A percentile compares a stretch with the other conserved stretches of the same genome.
Conservation (phyloP, 2,329 filamentous ascomycete species). For the Claviceps pazoutovae region DNA sequence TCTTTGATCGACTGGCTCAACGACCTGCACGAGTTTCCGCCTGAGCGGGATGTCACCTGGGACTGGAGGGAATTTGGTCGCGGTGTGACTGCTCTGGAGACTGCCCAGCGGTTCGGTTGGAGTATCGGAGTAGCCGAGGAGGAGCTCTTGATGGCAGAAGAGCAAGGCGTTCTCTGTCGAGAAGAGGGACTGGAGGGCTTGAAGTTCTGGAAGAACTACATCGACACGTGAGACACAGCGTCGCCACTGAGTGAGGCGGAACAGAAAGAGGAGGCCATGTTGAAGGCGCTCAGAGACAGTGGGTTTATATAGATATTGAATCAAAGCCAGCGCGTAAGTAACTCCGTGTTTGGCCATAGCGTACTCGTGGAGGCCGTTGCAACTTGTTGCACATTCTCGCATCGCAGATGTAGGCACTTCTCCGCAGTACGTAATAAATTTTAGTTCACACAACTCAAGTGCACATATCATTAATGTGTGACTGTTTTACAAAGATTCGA, state of each 20-base stretch:
- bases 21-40: slow-evolving; percentile 53
- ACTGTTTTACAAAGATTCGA: neutral
- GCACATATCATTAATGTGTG: too few relatives aligned
- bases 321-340: neutral
- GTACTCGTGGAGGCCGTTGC: neutral
- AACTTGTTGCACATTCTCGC: too few relatives aligned
- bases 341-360: neutral
- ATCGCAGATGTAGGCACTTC: too few relatives aligned
- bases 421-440: too few relatives aligned
- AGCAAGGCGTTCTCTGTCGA: slow-evolving; percentile 71
- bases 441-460: too few relatives aligned
- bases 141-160: slow-evolving; percentile 94
- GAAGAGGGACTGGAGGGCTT: slow-evolving; percentile 86
- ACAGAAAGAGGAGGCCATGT: slow-evolving; percentile 26
- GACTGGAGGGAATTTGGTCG: slow-evolving; percentile 66
- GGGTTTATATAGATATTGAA: slow-evolving; percentile 19
- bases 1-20: slow-evolving; percentile 65
- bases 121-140: slow-evolving; percentile 92
- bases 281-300: slow-evolving; percentile 28
- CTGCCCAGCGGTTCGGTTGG: slow-evolving; percentile 85
- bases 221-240: slow-evolving; percentile 30
- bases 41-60: slow-evolving; percentile 53
- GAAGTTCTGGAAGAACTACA: slow-evolving; percentile 82
- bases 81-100: slow-evolving; percentile 80
- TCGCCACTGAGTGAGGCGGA: slow-evolving; percentile 15